Evolutionary conservation across 495 filamentous ascomycete genomes (phyloP).

Genomic region (Apodospora peruviana): DNA sequence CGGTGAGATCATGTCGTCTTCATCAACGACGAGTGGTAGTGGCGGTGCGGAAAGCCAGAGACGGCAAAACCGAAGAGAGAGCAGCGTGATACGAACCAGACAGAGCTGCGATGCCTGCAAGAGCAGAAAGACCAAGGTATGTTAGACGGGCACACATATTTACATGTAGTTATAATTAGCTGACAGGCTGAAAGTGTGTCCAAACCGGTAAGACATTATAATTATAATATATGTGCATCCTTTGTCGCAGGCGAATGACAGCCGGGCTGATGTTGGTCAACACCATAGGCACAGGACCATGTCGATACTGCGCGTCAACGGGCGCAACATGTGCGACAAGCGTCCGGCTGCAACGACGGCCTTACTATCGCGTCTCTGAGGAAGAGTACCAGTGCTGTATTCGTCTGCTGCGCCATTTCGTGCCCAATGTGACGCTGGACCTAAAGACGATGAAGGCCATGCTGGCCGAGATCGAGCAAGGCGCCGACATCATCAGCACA

Average conservation of each 20-base stretch:
- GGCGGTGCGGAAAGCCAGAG: background rate
- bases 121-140: conserved; percentile 6
- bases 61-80: background rate
- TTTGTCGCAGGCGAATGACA: too few species aligned
- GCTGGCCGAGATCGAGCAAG: conserved; percentile 9
- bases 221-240: too few species aligned
- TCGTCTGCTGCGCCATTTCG: conserved; percentile 3
- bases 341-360: conserved; percentile 4
- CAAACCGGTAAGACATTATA: background rate
- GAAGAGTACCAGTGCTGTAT: conserved; percentile 11
- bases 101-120: conserved; percentile 10
- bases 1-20: background rate
- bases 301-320: conserved; percentile 7
- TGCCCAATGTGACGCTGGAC: conserved; percentile 3
- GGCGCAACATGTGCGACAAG: conserved; percentile 5
- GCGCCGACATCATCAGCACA: background rate
- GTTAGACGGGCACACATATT: too few species aligned
- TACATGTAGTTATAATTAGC: too few species aligned
- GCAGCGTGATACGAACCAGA: background rate
- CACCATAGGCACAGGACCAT: conserved; percentile 2
- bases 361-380: conserved; percentile 8
- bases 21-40: background rate
- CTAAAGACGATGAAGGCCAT: conserved; percentile 9
- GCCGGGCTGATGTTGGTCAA: too few species aligned
- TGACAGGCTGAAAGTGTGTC: conserved; percentile 1